A percentile compares a stretch with the other conserved stretches of the same genome.
Evolutionary conservation across 768 basidiomycete genomes (phyloP).

Genomic region (Podaxis sp.): DNA sequence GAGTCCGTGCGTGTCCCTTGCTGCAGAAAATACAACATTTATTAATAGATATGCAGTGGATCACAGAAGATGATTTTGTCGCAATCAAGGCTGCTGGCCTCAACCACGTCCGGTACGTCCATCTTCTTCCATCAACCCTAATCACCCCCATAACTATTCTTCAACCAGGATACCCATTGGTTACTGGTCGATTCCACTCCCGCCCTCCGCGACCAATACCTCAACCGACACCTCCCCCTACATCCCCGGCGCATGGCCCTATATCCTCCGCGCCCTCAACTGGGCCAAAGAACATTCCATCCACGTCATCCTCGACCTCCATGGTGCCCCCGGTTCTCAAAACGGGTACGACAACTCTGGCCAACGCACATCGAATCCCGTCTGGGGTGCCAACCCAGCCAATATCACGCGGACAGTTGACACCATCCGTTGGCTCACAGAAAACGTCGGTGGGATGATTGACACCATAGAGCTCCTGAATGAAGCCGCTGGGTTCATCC

Average conservation of each 20-base stretch:
- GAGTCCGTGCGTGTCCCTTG: slow-evolving; percentile 35
- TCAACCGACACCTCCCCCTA: slow-evolving; percentile 41
- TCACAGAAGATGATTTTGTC: slow-evolving; percentile 67
- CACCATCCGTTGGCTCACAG: slow-evolving; percentile 51
- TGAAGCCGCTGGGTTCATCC: slow-evolving; percentile 58
- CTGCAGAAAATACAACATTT: not conserved
- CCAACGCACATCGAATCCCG: slow-evolving; percentile 50
- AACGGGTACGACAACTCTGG: slow-evolving; percentile 79
- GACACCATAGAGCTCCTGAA: slow-evolving; percentile 70
- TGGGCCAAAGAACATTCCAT: slow-evolving; percentile 64
- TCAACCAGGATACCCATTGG: slow-evolving; percentile 61
- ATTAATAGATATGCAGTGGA: slow-evolving; percentile 38
- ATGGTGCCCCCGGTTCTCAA: slow-evolving; percentile 68
- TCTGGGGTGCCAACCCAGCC: slow-evolving; percentile 54
- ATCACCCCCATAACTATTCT: not conserved
- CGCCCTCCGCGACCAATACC: slow-evolving; percentile 43
- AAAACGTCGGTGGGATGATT: slow-evolving; percentile 52
- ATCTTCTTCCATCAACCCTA: not conserved
- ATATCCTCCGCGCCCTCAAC: slow-evolving; percentile 57
- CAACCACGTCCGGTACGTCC: slow-evolving; percentile 63
- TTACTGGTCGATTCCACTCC: slow-evolving; percentile 77
- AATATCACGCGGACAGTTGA: slow-evolving; percentile 55
- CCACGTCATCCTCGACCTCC: slow-evolving; percentile 74
- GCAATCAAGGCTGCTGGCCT: slow-evolving; percentile 65
- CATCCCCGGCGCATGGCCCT: slow-evolving; percentile 65